These are phyloP conservation scores for Metarhizium robertsii DNA, from an alignment of 2,329 filamentous ascomycete genomes.

Conservation along the genomic window DNA sequence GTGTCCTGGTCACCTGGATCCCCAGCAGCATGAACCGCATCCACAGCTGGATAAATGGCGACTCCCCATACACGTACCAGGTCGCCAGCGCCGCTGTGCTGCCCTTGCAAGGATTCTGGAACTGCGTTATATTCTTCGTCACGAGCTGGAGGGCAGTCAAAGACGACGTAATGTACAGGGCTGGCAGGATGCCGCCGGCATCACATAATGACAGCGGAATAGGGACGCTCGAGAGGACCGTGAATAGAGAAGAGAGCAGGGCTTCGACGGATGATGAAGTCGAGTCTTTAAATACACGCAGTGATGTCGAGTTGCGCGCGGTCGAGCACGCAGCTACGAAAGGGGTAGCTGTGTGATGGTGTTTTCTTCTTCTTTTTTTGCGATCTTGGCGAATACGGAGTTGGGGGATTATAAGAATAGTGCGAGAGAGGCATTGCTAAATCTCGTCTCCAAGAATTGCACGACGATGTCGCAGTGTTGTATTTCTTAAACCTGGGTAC, in stretches of 20 bases:
- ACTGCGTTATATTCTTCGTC: conserved; percentile 65
- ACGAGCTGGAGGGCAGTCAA: conserved; percentile 40
- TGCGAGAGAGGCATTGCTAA: too few species aligned
- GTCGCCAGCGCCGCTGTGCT: conserved; percentile 62
- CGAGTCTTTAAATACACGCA: conserved; percentile 19
- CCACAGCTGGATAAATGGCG: conserved; percentile 50
- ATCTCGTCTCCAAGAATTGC: too few species aligned
- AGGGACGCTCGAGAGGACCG: conserved; percentile 2
- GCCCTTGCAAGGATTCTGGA: conserved; percentile 74
- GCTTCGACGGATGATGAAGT: conserved; percentile 19
- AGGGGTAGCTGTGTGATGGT: background rate
- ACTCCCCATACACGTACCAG: conserved; percentile 54
- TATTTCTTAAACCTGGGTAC: too few species aligned
- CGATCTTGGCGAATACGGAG: too few species aligned
- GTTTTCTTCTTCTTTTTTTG: background rate
- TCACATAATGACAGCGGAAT: background rate
- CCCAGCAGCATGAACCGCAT: conserved; percentile 66
- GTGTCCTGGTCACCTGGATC: conserved; percentile 53
- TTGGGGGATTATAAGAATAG: too few species aligned
- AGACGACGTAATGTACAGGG: conserved; percentile 6
- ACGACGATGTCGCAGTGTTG: too few species aligned
- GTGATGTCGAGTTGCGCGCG: conserved; percentile 23
- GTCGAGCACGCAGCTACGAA: conserved; percentile 11
- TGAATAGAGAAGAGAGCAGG: conserved; percentile 8
- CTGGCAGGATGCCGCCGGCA: background rate